phyloP scores from a whole-genome alignment of 1,284 basidiomycete genomes.

The Phaffia rhodozyma region DNA sequence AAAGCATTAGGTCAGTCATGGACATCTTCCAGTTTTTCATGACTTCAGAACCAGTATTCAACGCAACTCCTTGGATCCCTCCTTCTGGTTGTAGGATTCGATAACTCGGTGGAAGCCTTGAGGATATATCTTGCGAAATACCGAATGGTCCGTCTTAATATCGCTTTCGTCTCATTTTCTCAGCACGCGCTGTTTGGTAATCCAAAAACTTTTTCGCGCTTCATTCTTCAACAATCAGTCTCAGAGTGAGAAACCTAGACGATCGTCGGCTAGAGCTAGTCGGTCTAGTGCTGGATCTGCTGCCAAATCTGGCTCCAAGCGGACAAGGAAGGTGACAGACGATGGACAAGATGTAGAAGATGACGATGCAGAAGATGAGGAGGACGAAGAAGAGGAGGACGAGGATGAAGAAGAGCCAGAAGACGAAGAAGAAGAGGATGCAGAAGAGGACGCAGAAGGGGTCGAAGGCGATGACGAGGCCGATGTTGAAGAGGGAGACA shows the following conservation, averaged over 20 bases:
- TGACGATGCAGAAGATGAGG: constrained; percentile 14
- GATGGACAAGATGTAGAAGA: constrained; percentile 17
- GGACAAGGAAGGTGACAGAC: constrained; percentile 12
- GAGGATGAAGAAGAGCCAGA: background rate
- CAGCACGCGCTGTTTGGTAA: background rate
- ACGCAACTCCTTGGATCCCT: background rate
- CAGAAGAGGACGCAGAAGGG: too few relatives aligned
- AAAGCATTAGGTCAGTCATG: constrained; percentile 25
- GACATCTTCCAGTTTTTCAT: background rate
- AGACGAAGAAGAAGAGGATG: too few relatives aligned
- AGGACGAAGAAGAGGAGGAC: background rate
- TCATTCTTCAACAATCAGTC: background rate
- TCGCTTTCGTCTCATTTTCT: background rate
- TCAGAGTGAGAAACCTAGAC: constrained; percentile 17
- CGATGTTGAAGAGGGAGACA: too few relatives aligned
- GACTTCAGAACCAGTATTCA: background rate
- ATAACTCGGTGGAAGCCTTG: constrained; percentile 81
- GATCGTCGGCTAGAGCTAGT: background rate
- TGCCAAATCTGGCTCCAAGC: constrained; percentile 13
- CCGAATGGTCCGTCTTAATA: constrained; percentile 50
- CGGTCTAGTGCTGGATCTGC: background rate
- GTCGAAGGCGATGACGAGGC: too few relatives aligned
- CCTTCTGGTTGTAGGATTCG: constrained; percentile 60
- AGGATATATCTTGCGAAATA: constrained; percentile 83
- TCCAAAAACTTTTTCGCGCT: background rate